phyloP scores from a whole-genome alignment of 192 early-diverging fungal genomes.

The Entomortierella lignicola region DNA sequence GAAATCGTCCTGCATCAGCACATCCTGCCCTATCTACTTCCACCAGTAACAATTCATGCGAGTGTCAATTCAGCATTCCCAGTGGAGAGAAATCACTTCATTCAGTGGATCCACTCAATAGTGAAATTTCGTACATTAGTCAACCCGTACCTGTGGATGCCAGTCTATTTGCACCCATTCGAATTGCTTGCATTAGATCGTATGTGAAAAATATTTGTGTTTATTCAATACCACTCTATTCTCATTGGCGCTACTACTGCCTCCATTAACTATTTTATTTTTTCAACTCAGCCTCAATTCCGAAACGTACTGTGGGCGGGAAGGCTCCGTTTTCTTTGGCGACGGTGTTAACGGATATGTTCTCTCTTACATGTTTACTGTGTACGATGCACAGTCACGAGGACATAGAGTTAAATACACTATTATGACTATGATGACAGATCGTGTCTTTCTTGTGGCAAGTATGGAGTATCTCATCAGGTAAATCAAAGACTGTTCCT shows the following conservation, averaged over 20 bases:
- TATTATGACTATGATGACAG: conserved; percentile 72
- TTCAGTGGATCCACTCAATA: conserved; percentile 45
- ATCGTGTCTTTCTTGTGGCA: conserved; percentile 71
- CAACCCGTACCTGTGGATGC: conserved; percentile 43
- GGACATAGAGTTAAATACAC: conserved; percentile 71
- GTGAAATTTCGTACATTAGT: conserved; percentile 46
- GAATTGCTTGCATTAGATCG: conserved; percentile 53
- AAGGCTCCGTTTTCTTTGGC: conserved; percentile 77
- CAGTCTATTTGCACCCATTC: conserved; percentile 49
- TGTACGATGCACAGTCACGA: conserved; percentile 73
- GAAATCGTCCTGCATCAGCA: conserved; percentile 16
- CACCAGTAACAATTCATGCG: conserved; percentile 18
- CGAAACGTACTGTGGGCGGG: conserved; percentile 72
- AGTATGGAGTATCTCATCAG: conserved; percentile 76
- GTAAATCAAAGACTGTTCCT: conserved; percentile 45
- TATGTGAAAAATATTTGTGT: conserved; percentile 16
- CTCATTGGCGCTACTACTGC: neutral
- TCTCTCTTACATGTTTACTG: conserved; percentile 78
- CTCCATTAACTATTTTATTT: neutral
- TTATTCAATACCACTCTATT: neutral
- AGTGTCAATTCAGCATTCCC: conserved; percentile 53
- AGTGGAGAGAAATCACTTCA: conserved; percentile 46
- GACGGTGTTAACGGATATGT: conserved; percentile 75
- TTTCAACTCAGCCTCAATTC: conserved; percentile 64
- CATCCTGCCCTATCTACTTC: conserved; percentile 13